These are phyloP conservation scores for Penicillium sp. DNA, from an alignment of 2,329 filamentous ascomycete species.

Conservation along the genomic window DNA sequence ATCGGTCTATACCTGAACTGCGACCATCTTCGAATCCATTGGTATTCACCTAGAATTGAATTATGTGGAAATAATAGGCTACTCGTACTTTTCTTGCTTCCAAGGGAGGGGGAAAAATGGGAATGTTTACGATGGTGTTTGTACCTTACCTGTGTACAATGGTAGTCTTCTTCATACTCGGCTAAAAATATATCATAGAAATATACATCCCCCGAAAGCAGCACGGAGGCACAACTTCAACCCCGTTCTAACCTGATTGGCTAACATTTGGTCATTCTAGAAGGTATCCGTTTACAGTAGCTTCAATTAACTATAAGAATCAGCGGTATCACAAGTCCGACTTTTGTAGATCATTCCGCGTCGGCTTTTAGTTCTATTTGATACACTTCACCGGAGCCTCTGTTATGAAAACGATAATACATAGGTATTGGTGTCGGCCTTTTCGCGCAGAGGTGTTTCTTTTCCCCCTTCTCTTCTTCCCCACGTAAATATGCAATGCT, in stretches of 20 bases:
- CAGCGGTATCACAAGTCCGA: neutral
- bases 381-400: neutral
- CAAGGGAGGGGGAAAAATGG: too few species aligned
- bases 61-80: neutral
- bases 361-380: neutral
- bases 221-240: neutral
- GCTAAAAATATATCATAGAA: neutral
- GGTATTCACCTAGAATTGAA: neutral
- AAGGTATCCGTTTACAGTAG: neutral
- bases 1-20: slow-evolving; percentile 7
- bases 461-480: neutral
- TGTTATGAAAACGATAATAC: neutral
- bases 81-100: neutral
- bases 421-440: neutral
- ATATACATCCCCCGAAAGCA: neutral
- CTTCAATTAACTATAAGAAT: neutral
- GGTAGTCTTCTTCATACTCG: neutral
- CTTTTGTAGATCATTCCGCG: neutral
- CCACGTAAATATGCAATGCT: neutral
- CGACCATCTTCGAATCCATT: neutral
- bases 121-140: neutral
- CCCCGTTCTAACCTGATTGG: neutral
- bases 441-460: neutral
- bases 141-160: neutral
- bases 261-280: neutral